phyloP scores from a whole-genome alignment of 2,329 filamentous ascomycete genomes.

The Verticillium tricorpus region DNA sequence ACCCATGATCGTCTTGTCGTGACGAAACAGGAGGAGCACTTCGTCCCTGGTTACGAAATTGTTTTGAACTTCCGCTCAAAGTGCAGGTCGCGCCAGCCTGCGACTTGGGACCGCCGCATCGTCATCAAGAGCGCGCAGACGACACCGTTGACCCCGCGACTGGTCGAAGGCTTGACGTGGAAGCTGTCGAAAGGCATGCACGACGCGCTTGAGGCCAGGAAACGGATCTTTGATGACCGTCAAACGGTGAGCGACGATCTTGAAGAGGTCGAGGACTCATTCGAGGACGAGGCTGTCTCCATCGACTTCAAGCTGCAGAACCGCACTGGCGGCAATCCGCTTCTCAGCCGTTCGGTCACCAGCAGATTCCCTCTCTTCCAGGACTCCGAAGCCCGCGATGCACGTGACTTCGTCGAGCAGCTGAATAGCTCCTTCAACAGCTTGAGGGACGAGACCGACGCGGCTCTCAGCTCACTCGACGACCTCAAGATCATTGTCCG shows the following conservation, averaged over 20 bases:
- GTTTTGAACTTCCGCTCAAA: constrained; percentile 39
- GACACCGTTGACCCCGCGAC: constrained; percentile 40
- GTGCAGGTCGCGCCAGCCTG: constrained; percentile 26
- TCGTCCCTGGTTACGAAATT: constrained; percentile 45
- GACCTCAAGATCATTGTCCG: constrained; percentile 45
- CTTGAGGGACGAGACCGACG: constrained; percentile 36
- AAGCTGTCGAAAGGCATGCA: constrained; percentile 37
- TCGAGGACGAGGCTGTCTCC: constrained; percentile 25
- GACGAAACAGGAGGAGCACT: constrained; percentile 39
- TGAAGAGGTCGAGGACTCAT: neutral
- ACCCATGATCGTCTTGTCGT: constrained; percentile 39
- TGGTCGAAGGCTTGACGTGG: constrained; percentile 43
- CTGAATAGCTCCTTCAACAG: constrained; percentile 31
- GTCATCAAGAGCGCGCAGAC: constrained; percentile 42
- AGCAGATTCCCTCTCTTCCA: constrained; percentile 42
- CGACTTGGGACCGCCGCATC: constrained; percentile 33
- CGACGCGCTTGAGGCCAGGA: constrained; percentile 32
- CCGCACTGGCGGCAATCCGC: constrained; percentile 41
- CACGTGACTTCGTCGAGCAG: constrained; percentile 35
- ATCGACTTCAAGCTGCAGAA: constrained; percentile 43
- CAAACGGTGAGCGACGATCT: constrained; percentile 27
- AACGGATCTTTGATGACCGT: constrained; percentile 36
- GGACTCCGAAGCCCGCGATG: constrained; percentile 35
- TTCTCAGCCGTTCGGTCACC: constrained; percentile 36
- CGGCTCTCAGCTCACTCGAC: constrained; percentile 32